A percentile compares a stretch with the other conserved stretches of the same genome.
Conservation (phyloP, 768 basidiomycete species). For the Kwoniella sp. region DNA sequence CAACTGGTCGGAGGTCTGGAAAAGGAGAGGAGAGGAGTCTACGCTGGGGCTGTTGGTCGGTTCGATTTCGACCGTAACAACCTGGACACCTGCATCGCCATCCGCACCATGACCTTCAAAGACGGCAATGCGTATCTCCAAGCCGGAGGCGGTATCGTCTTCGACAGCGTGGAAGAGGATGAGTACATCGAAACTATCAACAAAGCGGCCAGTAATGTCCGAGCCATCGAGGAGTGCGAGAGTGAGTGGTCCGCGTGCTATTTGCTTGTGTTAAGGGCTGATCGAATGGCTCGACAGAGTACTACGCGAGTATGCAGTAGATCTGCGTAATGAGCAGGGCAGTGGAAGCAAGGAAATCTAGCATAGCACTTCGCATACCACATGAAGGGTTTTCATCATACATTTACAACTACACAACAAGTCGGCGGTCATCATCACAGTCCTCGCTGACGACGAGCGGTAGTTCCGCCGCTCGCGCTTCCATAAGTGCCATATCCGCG, state of each 20-base stretch:
- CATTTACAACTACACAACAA: no score
- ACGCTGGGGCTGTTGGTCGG: constrained; percentile 95
- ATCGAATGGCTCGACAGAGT: constrained; percentile 18
- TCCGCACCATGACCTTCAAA: constrained; percentile 96
- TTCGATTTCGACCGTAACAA: constrained; percentile 83
- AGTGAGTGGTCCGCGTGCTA: constrained; percentile 57
- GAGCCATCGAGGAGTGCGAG: constrained; percentile 81
- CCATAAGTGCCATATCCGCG: no score
- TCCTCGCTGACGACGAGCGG: no score
- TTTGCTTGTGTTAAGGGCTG: no score
- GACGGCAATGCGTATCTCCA: constrained; percentile 80
- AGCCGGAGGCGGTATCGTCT: constrained; percentile 66
- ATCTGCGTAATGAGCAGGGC: no score
- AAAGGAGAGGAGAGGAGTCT: constrained; percentile 83
- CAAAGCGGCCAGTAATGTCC: constrained; percentile 81
- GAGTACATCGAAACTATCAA: constrained; percentile 94
- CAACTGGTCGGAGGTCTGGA: constrained; percentile 84
- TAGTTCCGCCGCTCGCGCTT: no score
- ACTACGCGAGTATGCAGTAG: constrained; percentile 18
- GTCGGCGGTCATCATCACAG: no score
- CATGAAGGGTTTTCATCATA: no score
- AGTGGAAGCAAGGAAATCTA: no score
- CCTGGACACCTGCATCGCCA: constrained; percentile 98
- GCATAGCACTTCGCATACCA: no score
- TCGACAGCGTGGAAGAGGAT: constrained; percentile 94